Evolutionary conservation across 2,329 filamentous ascomycete species (phyloP).

Genomic region (Microdochium trichocladiopsis): DNA sequence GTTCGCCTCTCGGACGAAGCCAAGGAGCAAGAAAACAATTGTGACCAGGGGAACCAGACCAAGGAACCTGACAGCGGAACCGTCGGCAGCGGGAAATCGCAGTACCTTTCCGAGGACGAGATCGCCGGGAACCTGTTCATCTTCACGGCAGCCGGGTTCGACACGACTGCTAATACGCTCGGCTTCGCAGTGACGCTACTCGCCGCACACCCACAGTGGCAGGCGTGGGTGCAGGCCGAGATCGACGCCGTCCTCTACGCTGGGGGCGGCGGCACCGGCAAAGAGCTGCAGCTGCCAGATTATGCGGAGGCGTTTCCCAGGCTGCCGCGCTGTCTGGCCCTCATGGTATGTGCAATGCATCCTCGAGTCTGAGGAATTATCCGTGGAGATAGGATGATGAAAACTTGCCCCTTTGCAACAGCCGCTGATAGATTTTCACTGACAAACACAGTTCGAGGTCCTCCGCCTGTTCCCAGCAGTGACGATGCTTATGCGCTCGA

Average conservation of each 20-base stretch:
- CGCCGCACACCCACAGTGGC: conserved; percentile 34
- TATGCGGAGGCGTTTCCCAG: conserved; percentile 36
- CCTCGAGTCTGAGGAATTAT: not conserved
- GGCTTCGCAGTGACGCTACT: conserved; percentile 39
- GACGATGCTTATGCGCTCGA: conserved; percentile 26
- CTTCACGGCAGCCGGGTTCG: conserved; percentile 37
- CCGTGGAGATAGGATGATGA: not conserved
- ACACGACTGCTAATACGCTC: conserved; percentile 42
- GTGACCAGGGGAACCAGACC: not conserved
- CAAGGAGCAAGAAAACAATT: not conserved
- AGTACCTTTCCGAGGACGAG: not conserved
- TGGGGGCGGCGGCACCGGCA: conserved; percentile 1
- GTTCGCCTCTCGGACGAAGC: not conserved
- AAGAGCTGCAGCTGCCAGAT: conserved; percentile 17
- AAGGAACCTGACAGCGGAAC: not conserved
- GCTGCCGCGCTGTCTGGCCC: conserved; percentile 30
- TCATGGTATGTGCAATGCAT: conserved; percentile 23
- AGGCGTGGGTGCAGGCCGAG: no score
- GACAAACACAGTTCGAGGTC: conserved; percentile 22
- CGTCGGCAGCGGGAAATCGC: not conserved
- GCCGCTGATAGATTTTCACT: not conserved
- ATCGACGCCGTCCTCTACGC: conserved; percentile 25
- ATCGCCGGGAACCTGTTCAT: conserved; percentile 31
- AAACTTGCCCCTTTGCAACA: not conserved
- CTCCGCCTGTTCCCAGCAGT: conserved; percentile 32